Conservation (phyloP, 768 basidiomycete genomes). For the Boletus rubroflammeus region DNA sequence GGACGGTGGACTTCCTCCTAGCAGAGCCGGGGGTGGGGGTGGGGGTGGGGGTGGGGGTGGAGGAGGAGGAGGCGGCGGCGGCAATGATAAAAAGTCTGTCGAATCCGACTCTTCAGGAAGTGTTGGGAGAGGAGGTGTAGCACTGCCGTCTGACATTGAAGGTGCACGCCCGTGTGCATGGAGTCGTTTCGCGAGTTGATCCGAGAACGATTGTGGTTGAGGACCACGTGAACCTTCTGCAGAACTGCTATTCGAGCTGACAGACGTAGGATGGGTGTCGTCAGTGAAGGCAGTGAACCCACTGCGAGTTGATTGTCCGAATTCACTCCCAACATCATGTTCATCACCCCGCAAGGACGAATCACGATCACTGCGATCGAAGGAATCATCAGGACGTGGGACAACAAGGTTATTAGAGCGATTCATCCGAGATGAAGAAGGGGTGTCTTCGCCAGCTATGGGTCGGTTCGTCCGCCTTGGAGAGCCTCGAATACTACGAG, state of each 20-base stretch:
- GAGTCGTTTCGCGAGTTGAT: conserved; percentile 60
- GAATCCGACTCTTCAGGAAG: conserved; percentile 39
- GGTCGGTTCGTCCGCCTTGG: conserved; percentile 51
- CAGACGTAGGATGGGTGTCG: conserved; percentile 54
- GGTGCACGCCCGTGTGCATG: conserved; percentile 45
- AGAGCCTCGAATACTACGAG: conserved; percentile 66
- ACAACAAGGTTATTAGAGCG: conserved; percentile 42
- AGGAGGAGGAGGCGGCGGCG: conserved; percentile 16
- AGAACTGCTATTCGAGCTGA: conserved; percentile 43
- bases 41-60: conserved; percentile 17
- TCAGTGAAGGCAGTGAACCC: conserved; percentile 39
- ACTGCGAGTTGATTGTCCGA: conserved; percentile 44
- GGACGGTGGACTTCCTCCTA: conserved; percentile 2
- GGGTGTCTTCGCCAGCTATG: conserved; percentile 35
- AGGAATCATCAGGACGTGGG: conserved; percentile 41
- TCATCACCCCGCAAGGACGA: conserved; percentile 42
- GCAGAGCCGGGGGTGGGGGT: conserved; percentile 10
- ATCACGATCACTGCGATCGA: conserved; percentile 42
- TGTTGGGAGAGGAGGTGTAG: conserved; percentile 34
- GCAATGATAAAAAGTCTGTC: conserved; percentile 25
- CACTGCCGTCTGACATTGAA: conserved; percentile 37
- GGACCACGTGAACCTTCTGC: conserved; percentile 34
- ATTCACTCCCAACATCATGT: conserved; percentile 56
- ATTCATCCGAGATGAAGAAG: conserved; percentile 37
- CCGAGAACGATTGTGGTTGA: conserved; percentile 51